Conservation (phyloP, 495 filamentous ascomycete genomes). For the Penicillium canariense region DNA sequence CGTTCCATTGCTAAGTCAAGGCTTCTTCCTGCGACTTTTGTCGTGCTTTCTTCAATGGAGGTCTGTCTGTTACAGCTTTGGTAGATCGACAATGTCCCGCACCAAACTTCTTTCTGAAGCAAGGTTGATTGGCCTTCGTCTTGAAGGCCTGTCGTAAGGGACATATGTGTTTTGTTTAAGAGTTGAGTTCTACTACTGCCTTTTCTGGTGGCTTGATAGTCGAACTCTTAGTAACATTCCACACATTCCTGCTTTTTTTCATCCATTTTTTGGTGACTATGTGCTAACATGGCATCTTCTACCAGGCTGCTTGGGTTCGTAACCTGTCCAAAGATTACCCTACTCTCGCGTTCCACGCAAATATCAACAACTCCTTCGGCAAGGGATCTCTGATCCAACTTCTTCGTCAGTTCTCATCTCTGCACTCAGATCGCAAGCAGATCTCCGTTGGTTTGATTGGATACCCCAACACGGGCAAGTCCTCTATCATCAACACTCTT, state of each 20-base stretch:
- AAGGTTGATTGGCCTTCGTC: conserved; percentile 75
- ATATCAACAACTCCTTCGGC: conserved; percentile 87
- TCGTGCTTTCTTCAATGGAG: conserved; percentile 60
- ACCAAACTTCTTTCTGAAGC: conserved; percentile 59
- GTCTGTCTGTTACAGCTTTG: conserved; percentile 97
- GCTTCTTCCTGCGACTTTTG: conserved; percentile 60
- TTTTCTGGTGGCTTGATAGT: conserved; percentile 53
- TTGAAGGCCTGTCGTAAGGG: conserved; percentile 64
- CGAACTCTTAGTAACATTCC: conserved; percentile 98
- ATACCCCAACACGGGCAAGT: conserved; percentile 88
- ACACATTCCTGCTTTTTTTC: conserved; percentile 63
- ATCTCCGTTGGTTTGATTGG: conserved; percentile 86
- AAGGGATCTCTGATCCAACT: conserved; percentile 77
- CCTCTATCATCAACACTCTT: conserved; percentile 88
- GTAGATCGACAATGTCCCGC: conserved; percentile 81
- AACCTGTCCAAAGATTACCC: conserved; percentile 80
- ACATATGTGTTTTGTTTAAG: conserved; percentile 71
- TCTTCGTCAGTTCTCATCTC: conserved; percentile 85
- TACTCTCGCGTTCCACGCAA: conserved; percentile 89
- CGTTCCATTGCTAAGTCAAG: conserved; percentile 93
- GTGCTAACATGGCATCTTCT: conserved; percentile 40
- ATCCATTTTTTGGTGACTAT: conserved; percentile 19
- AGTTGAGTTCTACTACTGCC: conserved; percentile 74
- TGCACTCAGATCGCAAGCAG: conserved; percentile 90
- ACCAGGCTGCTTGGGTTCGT: conserved; percentile 82